Percentiles rank a stretch among this genome's conserved stretches.
phyloP scores from a whole-genome alignment of 768 basidiomycete species.

The Podaxis rugospora region DNA sequence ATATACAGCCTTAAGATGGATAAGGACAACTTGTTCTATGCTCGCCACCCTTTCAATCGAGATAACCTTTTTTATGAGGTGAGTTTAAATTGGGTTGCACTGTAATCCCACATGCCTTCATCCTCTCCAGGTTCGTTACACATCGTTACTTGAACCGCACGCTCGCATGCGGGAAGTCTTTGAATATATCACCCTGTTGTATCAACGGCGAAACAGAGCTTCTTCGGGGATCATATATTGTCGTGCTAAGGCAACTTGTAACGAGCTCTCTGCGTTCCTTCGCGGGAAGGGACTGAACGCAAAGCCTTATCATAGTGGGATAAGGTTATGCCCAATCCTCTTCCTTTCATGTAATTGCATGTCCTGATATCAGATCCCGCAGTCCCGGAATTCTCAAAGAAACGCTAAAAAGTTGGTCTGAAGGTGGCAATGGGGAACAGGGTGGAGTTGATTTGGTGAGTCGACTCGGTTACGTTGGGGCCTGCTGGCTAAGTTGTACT shows the following conservation, averaged over 20 bases:
- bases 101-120: neutral
- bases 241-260: slow-evolving; percentile 60
- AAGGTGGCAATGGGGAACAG: slow-evolving; percentile 41
- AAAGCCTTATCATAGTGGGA: slow-evolving; percentile 71
- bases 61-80: slow-evolving; percentile 82
- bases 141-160: slow-evolving; percentile 43
- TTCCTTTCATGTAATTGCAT: neutral
- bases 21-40: slow-evolving; percentile 50
- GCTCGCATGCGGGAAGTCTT: slow-evolving; percentile 61
- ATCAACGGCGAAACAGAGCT: slow-evolving; percentile 51
- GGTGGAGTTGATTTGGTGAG: slow-evolving; percentile 63
- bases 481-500: neutral
- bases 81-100: neutral
- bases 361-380: neutral
- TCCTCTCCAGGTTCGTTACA: slow-evolving; percentile 53
- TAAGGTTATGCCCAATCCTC: slow-evolving; percentile 36
- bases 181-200: slow-evolving; percentile 61
- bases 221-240: slow-evolving; percentile 81
- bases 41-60: slow-evolving; percentile 79
- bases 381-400: slow-evolving; percentile 51
- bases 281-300: slow-evolving; percentile 62
- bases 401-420: slow-evolving; percentile 57
- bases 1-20: slow-evolving; percentile 60
- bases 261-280: slow-evolving; percentile 63
- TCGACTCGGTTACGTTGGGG: neutral